Base-by-base conservation (phyloP, 371 early-diverging fungal genomes). In the Vairimorpha ceranae region DNA sequence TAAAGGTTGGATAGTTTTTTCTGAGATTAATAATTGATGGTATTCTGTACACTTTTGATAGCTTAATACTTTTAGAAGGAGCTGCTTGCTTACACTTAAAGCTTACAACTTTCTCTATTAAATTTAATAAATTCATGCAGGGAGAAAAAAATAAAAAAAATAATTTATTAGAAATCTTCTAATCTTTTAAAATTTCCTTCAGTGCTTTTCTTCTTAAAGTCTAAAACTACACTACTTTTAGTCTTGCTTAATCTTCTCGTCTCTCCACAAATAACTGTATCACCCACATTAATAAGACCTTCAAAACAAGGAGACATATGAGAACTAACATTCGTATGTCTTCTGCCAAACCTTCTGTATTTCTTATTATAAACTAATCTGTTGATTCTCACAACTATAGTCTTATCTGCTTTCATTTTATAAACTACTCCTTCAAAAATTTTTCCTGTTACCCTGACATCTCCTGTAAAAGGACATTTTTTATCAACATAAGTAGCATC, bases 281-380 rank as follows among this genome's bases (percentile, higher is more conserved):
- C 95, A 77, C 96, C 96, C 75, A 86, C 81, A 83, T 89, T 86
- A 36, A 95, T 90, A 32, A 85, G 60, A 83, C 93, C 93, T 76
- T 94, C 88, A 88, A 97, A 99, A 85, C 91, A 90, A 74, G 98
- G 98, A 74, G 92, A 92, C 73, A 95, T 81, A 87, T 99, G 99
- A 81, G 95, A 96, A 74, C 93, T 90, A 80, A 99, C 85, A 89
- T 96, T 96, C 88, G 90, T 96, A 90, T 97, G 95, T 83, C 99
- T 90, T 91, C 96, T 97, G 88, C 97, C 97, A 87, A 94, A 99
- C 89, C 97, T 93, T 89, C 96, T 93, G 90, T 99, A 99, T 88
- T 99, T 99, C 86, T 91, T 89, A 85, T 95, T 89, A 89, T 92
- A 97, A 90, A 95, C 94, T 77, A 99, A 89, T 89, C 97, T 96